phyloP scores from a whole-genome alignment of 768 basidiomycete genomes.

The Hericium erinaceus region DNA sequence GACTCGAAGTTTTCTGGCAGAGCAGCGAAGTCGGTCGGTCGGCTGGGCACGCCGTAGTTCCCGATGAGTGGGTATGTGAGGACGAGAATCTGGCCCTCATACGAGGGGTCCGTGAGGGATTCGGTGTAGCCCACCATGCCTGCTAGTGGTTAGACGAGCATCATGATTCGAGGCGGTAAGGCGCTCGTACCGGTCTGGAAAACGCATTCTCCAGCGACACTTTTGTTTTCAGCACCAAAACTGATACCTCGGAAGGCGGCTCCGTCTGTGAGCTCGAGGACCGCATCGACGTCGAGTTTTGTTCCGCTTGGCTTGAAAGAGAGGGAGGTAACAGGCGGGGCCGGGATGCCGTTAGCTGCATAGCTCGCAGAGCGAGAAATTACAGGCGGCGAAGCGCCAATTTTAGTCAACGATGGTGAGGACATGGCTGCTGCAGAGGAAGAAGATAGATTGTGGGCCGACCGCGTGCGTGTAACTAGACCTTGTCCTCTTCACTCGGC shows the following conservation, averaged over 20 bases:
- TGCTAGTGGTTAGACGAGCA: constrained; percentile 24
- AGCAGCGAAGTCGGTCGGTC: constrained; percentile 39
- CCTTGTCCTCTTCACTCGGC: constrained; percentile 12
- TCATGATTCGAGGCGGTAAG: constrained; percentile 1
- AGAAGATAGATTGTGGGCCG: neutral
- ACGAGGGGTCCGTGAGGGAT: constrained; percentile 96
- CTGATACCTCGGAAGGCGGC: constrained; percentile 81
- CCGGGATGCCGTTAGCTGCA: constrained; percentile 25
- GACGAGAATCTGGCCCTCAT: constrained; percentile 95
- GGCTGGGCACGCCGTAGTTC: constrained; percentile 92
- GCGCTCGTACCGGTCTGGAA: constrained; percentile 86
- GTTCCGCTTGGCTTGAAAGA: constrained; percentile 14
- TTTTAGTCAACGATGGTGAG: neutral
- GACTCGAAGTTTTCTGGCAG: constrained; percentile 85
- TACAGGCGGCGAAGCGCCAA: constrained; percentile 25
- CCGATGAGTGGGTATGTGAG: constrained; percentile 95
- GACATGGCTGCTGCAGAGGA: constrained; percentile 1
- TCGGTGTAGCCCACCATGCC: constrained; percentile 99
- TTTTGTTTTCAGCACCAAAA: constrained; percentile 88
- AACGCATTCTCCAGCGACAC: constrained; percentile 95
- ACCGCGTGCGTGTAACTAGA: neutral
- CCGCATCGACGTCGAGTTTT: constrained; percentile 37
- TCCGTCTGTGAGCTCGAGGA: constrained; percentile 88
- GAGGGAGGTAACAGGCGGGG: constrained; percentile 27
- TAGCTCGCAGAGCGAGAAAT: constrained; percentile 38